These are phyloP conservation scores for Suillus ampliporus DNA, from an alignment of 768 basidiomycete species.

Conservation along the genomic window DNA sequence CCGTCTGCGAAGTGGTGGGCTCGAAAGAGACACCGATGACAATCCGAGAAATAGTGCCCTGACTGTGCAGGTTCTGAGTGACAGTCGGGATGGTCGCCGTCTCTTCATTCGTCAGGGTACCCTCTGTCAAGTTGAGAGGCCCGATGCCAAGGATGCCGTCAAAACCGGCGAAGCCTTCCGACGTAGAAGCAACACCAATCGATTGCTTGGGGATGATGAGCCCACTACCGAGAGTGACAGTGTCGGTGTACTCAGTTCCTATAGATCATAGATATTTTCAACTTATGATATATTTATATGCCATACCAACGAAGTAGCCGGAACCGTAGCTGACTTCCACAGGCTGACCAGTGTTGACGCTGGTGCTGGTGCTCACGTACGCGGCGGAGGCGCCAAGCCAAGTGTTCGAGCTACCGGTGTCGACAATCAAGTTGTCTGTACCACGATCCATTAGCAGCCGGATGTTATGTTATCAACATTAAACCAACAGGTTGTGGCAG, in stretches of 20 bases:
- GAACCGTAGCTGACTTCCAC: constrained; percentile 65
- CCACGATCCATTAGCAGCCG: constrained; percentile 4
- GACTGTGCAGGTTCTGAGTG: constrained; percentile 54
- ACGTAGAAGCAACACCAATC: constrained; percentile 62
- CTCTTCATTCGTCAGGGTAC: constrained; percentile 26
- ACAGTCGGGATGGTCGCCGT: constrained; percentile 55
- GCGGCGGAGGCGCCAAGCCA: constrained; percentile 58
- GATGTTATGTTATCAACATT: neutral
- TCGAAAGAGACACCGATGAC: constrained; percentile 57
- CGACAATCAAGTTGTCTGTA: constrained; percentile 56
- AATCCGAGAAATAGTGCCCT: constrained; percentile 45
- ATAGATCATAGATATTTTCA: neutral
- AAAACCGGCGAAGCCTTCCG: constrained; percentile 51
- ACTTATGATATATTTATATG: constrained; percentile 11
- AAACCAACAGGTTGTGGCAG: constrained; percentile 54
- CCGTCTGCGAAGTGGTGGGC: constrained; percentile 41
- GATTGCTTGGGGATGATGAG: constrained; percentile 61
- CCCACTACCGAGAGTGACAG: constrained; percentile 55
- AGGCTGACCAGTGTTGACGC: constrained; percentile 34
- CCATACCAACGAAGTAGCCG: constrained; percentile 60
- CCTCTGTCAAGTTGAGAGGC: constrained; percentile 58
- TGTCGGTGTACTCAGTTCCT: constrained; percentile 58
- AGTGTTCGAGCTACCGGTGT: constrained; percentile 62
- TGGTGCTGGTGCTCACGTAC: constrained; percentile 55
- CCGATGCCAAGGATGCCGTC: constrained; percentile 76